Evolutionary conservation across 495 filamentous ascomycete genomes (phyloP).

Genomic region (Lasiosphaeria hispida): DNA sequence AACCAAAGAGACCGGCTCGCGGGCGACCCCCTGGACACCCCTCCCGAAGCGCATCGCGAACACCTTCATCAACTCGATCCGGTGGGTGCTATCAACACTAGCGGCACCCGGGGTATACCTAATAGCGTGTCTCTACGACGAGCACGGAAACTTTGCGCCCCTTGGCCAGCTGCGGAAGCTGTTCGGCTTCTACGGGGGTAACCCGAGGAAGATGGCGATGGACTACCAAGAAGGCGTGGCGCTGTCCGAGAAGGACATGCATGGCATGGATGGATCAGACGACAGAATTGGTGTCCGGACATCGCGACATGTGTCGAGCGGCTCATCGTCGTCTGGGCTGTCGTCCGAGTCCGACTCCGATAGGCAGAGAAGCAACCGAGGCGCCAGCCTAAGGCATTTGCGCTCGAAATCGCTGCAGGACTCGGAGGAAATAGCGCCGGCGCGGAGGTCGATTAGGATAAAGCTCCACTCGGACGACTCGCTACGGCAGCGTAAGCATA

Average conservation of each 20-base stretch:
- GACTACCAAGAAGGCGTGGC: slow-evolving; percentile 38
- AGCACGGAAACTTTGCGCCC: slow-evolving; percentile 74
- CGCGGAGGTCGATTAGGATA: slow-evolving; percentile 82
- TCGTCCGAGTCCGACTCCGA: slow-evolving; percentile 64
- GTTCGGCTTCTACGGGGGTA: slow-evolving; percentile 44
- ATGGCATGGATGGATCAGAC: slow-evolving; percentile 12
- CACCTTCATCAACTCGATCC: slow-evolving; percentile 62
- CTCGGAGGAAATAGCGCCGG: slow-evolving; percentile 59
- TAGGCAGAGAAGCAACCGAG: slow-evolving; percentile 13
- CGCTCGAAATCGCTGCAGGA: slow-evolving; percentile 55
- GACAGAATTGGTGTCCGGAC: slow-evolving; percentile 21
- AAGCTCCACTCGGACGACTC: slow-evolving; percentile 84
- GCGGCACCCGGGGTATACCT: slow-evolving; percentile 76
- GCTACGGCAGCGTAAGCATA: slow-evolving; percentile 59
- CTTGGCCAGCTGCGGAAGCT: slow-evolving; percentile 60
- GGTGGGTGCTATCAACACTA: slow-evolving; percentile 74
- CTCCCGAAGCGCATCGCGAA: slow-evolving; percentile 58
- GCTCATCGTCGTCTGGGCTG: slow-evolving; percentile 57
- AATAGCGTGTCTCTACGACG: slow-evolving; percentile 75
- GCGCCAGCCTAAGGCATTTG: slow-evolving; percentile 33
- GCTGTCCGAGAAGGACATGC: slow-evolving; percentile 30
- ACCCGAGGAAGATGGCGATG: slow-evolving; percentile 34
- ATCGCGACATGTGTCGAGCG: slow-evolving; percentile 52
- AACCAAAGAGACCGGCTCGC: slow-evolving; percentile 34
- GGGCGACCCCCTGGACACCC: slow-evolving; percentile 45